Evolutionary conservation across 345 rosid species (phyloP).

Genomic region (Salix arbutifolia): DNA sequence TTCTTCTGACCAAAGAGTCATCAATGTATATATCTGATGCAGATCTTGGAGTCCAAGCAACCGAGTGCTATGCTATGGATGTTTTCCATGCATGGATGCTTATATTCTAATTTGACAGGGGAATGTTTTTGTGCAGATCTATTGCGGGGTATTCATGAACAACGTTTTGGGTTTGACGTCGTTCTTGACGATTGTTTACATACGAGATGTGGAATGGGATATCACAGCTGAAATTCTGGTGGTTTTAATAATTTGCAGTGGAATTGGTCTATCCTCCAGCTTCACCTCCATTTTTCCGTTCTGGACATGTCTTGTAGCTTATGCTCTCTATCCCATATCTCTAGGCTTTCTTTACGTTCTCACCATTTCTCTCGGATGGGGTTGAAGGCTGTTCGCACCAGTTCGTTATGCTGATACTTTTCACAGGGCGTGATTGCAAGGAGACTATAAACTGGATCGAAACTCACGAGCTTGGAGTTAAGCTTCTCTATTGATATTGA

Average conservation of each 20-base stretch:
- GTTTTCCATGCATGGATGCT: background rate
- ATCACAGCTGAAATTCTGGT: slow-evolving; percentile 40
- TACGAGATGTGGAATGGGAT: slow-evolving; percentile 33
- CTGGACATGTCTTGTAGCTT: slow-evolving; percentile 36
- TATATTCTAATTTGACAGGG: background rate
- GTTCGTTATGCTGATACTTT: background rate
- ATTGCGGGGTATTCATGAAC: slow-evolving; percentile 45
- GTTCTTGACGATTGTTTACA: slow-evolving; percentile 36
- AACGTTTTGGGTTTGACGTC: slow-evolving; percentile 33
- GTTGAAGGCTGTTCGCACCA: background rate
- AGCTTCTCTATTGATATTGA: no score
- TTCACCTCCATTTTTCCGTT: slow-evolving; percentile 25
- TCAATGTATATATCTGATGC: background rate
- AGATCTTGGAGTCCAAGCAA: background rate
- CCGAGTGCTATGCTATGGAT: background rate
- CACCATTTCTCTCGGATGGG: slow-evolving; percentile 36
- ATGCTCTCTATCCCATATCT: slow-evolving; percentile 37
- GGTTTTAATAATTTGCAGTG: slow-evolving; percentile 36
- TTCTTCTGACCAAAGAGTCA: no score
- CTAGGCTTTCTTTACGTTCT: slow-evolving; percentile 35
- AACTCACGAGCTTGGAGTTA: no score
- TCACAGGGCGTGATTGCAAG: background rate
- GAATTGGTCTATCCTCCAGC: slow-evolving; percentile 30
- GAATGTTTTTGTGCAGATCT: slow-evolving; percentile 26
- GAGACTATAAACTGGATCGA: background rate